Conservation (phyloP, 345 rosid genomes). For the Gossypium anomalum region DNA sequence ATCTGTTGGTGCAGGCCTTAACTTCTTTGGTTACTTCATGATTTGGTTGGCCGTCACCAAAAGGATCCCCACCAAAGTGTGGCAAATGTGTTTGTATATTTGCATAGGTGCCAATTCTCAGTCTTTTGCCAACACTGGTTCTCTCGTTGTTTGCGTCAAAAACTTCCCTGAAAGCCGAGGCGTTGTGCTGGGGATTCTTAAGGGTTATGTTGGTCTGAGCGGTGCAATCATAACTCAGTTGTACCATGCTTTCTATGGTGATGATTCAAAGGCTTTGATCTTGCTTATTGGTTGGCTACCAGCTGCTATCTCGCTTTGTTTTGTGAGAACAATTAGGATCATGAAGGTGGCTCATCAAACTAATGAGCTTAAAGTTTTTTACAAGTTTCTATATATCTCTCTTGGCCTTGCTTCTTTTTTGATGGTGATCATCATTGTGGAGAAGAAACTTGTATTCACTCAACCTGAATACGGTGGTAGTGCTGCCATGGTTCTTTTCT, state of each 20-base stretch:
- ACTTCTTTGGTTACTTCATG: constrained; percentile 68
- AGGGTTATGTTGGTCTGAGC: constrained; percentile 51
- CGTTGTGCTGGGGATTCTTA: constrained; percentile 49
- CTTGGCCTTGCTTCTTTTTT: constrained; percentile 55
- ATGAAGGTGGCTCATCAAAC: constrained; percentile 40
- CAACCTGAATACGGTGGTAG: constrained; percentile 36
- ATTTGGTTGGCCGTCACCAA: constrained; percentile 56
- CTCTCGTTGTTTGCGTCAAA: constrained; percentile 55
- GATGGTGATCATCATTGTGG: constrained; percentile 42
- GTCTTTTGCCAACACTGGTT: constrained; percentile 54
- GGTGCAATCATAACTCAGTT: constrained; percentile 58
- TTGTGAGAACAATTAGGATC: constrained; percentile 38
- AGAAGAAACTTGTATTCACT: constrained; percentile 31
- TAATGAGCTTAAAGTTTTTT: constrained; percentile 50
- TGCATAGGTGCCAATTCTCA: constrained; percentile 62
- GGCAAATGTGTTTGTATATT: constrained; percentile 69
- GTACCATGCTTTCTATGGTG: constrained; percentile 41
- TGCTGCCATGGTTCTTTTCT: constrained; percentile 44
- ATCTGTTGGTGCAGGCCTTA: constrained; percentile 42
- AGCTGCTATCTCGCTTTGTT: constrained; percentile 43
- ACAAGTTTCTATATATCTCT: constrained; percentile 46
- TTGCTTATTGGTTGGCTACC: constrained; percentile 60
- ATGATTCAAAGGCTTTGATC: constrained; percentile 36
- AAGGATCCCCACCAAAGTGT: constrained; percentile 31
- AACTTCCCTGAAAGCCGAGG: constrained; percentile 65